Evolutionary conservation across 179 eudicot genomes (phyloP).

Genomic region (Drosera spatulata): DNA sequence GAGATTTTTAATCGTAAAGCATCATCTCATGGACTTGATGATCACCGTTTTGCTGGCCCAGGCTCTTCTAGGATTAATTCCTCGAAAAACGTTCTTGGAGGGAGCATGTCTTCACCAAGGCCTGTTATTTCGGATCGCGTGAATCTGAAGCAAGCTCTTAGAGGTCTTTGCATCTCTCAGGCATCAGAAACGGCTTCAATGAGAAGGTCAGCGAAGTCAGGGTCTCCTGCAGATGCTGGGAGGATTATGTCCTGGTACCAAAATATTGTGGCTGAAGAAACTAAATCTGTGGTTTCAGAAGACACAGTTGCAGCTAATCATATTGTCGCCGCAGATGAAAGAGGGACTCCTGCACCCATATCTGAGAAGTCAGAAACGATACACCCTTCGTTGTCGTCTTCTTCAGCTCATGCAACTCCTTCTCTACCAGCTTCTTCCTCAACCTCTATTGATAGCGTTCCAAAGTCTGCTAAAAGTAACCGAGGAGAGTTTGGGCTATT

Average conservation of each 20-base stretch:
- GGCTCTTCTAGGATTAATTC: slow-evolving; percentile 38
- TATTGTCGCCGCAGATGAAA: slow-evolving; percentile 10
- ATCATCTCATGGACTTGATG: slow-evolving; percentile 33
- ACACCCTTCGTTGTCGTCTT: neutral
- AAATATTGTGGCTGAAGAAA: slow-evolving; percentile 48
- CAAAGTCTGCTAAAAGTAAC: slow-evolving; percentile 12
- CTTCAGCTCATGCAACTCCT: no score
- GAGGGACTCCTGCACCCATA: slow-evolving; percentile 12
- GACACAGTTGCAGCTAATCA: slow-evolving; percentile 18
- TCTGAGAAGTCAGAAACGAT: slow-evolving; percentile 9
- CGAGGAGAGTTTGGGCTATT: slow-evolving; percentile 7
- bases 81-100: slow-evolving; percentile 55
- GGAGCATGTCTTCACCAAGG: slow-evolving; percentile 41
- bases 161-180: slow-evolving; percentile 92
- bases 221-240: slow-evolving; percentile 66
- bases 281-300: slow-evolving; percentile 29
- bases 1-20: slow-evolving; percentile 60
- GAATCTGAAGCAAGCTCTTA: slow-evolving; percentile 82
- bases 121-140: slow-evolving; percentile 71
- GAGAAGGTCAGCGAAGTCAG: slow-evolving; percentile 50
- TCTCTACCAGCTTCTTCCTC: slow-evolving; percentile 21
- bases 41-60: slow-evolving; percentile 21
- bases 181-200: slow-evolving; percentile 95
- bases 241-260: slow-evolving; percentile 43
- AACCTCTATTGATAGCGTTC: slow-evolving; percentile 10